These are phyloP conservation scores for Lentinula lateritia DNA, from an alignment of 768 basidiomycete species.

Conservation along the genomic window DNA sequence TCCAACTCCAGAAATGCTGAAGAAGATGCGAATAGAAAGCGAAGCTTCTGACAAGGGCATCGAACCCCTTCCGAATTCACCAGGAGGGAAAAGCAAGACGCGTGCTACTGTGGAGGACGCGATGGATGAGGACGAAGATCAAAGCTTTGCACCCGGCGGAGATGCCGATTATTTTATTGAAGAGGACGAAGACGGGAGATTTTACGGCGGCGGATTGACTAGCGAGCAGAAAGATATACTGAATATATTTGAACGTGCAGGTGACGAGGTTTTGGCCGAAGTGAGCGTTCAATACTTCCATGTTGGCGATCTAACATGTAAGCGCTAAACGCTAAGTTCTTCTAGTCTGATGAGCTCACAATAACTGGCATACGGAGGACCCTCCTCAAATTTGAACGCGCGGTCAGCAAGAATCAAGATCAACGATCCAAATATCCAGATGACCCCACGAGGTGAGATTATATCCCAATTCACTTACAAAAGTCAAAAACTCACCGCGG, in stretches of 20 bases:
- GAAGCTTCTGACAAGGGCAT: conserved; percentile 8
- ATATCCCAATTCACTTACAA: conserved; percentile 1
- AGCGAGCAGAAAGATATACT: conserved; percentile 92
- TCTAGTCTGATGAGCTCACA: conserved; percentile 61
- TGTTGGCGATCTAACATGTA: conserved; percentile 13
- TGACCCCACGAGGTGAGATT: conserved; percentile 77
- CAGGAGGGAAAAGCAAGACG: conserved; percentile 22
- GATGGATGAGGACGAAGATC: conserved; percentile 23
- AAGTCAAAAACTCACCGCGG: neutral
- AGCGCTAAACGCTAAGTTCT: conserved; percentile 13
- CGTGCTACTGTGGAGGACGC: conserved; percentile 59
- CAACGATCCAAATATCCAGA: conserved; percentile 92
- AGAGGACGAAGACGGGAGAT: conserved; percentile 88
- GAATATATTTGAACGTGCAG: conserved; percentile 84
- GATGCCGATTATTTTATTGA: conserved; percentile 90
- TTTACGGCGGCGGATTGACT: conserved; percentile 92
- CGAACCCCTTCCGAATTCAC: conserved; percentile 6
- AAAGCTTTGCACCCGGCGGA: conserved; percentile 72
- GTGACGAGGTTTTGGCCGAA: conserved; percentile 58
- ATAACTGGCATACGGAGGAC: conserved; percentile 67
- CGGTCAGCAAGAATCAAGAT: conserved; percentile 92
- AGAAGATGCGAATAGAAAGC: conserved; percentile 64
- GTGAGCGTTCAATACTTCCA: conserved; percentile 36
- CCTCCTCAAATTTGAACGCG: conserved; percentile 78
- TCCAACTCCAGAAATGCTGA: conserved; percentile 77